These are phyloP conservation scores for Pleurotus pulmonarius DNA, from an alignment of 768 basidiomycete species.

Conservation along the genomic window DNA sequence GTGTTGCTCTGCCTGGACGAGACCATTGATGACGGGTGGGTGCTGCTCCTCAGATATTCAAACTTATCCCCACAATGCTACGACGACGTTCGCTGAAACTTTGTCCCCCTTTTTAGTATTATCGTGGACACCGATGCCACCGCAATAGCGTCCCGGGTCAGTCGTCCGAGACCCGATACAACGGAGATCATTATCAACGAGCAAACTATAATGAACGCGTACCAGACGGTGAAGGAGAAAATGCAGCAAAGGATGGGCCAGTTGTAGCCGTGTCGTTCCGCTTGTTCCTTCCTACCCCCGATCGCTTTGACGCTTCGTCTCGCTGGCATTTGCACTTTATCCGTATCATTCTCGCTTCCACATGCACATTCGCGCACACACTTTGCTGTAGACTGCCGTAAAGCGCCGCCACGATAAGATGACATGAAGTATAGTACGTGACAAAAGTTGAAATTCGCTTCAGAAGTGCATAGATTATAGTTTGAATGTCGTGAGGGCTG, in stretches of 20 bases:
- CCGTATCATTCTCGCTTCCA: not conserved
- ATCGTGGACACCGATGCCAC: slow-evolving; percentile 96
- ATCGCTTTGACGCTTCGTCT: not conserved
- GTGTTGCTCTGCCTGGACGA: slow-evolving; percentile 93
- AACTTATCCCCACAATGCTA: not conserved
- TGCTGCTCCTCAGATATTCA: slow-evolving; percentile 7
- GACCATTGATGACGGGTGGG: slow-evolving; percentile 96
- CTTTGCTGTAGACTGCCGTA: not conserved
- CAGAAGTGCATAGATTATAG: not conserved
- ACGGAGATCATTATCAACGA: slow-evolving; percentile 99
- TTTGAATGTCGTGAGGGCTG: not conserved
- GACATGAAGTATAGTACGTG: not conserved
- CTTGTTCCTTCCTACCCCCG: not conserved
- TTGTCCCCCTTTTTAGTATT: slow-evolving; percentile 49
- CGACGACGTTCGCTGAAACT: not conserved
- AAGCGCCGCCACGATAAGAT: not conserved
- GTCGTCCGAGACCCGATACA: slow-evolving; percentile 87
- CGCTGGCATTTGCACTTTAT: not conserved
- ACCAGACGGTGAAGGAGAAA: slow-evolving; percentile 84
- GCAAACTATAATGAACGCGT: slow-evolving; percentile 91
- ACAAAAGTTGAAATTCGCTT: not conserved
- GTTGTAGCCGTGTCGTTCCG: slow-evolving; percentile 35
- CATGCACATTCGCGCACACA: not conserved
- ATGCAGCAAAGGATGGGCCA: slow-evolving; percentile 82
- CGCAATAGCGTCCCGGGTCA: slow-evolving; percentile 94